Evolutionary conservation across 805 yeast genomes (phyloP).

Genomic region (Nakazawaea sp.): DNA sequence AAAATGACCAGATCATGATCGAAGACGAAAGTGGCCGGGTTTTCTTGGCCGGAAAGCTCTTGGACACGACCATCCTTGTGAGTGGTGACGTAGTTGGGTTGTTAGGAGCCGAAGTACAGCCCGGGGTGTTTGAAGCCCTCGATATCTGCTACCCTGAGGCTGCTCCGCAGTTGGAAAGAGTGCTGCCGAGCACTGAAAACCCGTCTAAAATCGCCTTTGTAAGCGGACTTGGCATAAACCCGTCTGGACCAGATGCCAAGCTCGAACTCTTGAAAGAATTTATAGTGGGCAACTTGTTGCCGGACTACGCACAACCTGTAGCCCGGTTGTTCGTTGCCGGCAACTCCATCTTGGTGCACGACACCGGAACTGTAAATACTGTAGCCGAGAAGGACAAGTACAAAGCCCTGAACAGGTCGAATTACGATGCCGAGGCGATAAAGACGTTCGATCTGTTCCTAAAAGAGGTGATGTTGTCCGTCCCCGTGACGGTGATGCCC

Average conservation of each 20-base stretch:
- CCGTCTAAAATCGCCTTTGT: constrained; percentile 58
- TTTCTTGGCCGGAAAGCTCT: constrained; percentile 54
- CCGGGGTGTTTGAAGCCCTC: constrained; percentile 79
- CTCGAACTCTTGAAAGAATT: constrained; percentile 61
- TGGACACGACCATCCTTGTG: constrained; percentile 57
- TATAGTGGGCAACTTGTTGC: constrained; percentile 63
- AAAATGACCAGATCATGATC: constrained; percentile 56
- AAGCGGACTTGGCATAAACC: constrained; percentile 65
- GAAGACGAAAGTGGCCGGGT: constrained; percentile 95
- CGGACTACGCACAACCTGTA: constrained; percentile 23
- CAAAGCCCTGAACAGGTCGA: constrained; percentile 47
- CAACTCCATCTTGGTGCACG: constrained; percentile 34
- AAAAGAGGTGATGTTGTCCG: constrained; percentile 43
- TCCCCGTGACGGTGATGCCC: constrained; percentile 77
- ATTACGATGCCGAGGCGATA: constrained; percentile 41
- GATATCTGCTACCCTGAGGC: constrained; percentile 70
- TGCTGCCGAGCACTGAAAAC: constrained; percentile 14
- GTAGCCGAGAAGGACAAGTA: constrained; percentile 26
- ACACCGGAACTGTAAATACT: constrained; percentile 18
- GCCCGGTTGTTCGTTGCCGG: constrained; percentile 67
- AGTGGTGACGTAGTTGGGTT: constrained; percentile 89
- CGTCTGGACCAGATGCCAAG: constrained; percentile 33
- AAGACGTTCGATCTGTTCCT: constrained; percentile 55
- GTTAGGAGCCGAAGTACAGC: constrained; percentile 75
- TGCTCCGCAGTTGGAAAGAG: constrained; percentile 44